These are phyloP conservation scores for Colletotrichum endophyticum DNA, from an alignment of 2,329 filamentous ascomycete genomes.

Conservation along the genomic window DNA sequence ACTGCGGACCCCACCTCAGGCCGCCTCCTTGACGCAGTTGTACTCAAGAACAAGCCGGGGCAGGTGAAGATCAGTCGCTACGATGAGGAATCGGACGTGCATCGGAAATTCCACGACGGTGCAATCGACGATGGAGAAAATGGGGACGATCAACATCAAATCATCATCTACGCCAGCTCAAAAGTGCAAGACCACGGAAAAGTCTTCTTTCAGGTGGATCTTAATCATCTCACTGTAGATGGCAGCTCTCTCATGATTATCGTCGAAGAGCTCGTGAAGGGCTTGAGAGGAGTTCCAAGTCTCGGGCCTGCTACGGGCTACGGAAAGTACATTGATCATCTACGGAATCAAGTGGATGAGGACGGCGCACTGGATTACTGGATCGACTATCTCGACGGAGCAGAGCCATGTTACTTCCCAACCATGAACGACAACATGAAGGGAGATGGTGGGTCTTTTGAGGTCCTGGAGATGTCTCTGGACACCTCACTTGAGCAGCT, in stretches of 20 bases:
- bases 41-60: conserved; percentile 11
- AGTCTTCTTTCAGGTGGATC: background rate
- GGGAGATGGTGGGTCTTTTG: background rate
- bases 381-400: conserved; percentile 21
- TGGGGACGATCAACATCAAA: background rate
- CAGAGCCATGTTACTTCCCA: conserved; percentile 26
- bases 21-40: background rate
- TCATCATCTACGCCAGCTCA: background rate
- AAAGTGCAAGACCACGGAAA: background rate
- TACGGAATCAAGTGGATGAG: conserved; percentile 11
- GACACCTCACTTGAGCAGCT: background rate
- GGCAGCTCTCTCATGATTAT: conserved; percentile 11
- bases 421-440: background rate
- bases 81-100: background rate
- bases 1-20: background rate
- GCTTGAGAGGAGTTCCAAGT: background rate
- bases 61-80: conserved; percentile 7
- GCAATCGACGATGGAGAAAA: background rate
- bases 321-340: conserved; percentile 23
- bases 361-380: conserved; percentile 23
- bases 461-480: background rate
- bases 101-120: background rate
- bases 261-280: background rate
- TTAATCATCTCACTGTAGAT: conserved; percentile 12
- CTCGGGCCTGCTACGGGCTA: conserved; percentile 4